A percentile compares a stretch with the other conserved stretches of the same genome.
phyloP scores from a whole-genome alignment of 148 eudicot species.

The Silene latifolia region DNA sequence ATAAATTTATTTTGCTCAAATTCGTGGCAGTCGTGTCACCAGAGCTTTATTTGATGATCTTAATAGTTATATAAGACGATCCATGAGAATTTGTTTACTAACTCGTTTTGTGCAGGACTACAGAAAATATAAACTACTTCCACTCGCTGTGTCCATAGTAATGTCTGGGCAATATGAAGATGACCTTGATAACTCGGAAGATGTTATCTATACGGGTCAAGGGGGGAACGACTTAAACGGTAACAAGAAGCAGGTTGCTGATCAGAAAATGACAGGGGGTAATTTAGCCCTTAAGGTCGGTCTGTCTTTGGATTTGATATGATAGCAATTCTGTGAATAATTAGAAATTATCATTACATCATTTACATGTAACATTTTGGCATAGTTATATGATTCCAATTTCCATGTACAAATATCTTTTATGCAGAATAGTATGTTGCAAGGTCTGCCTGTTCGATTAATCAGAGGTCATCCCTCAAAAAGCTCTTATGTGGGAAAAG shows the following conservation, averaged over 20 bases:
- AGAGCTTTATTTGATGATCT: neutral
- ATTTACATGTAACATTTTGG: neutral
- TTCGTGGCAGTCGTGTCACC: too few species aligned
- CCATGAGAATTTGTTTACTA: neutral
- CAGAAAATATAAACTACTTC: constrained; percentile 29
- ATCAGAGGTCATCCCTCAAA: constrained; percentile 40
- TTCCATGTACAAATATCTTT: neutral
- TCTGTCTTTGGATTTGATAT: constrained; percentile 5
- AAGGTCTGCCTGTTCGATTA: constrained; percentile 44
- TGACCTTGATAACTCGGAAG: constrained; percentile 42
- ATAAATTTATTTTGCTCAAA: neutral
- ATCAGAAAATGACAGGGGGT: constrained; percentile 39
- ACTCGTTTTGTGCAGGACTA: constrained; percentile 26
- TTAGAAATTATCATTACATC: neutral
- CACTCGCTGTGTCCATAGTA: constrained; percentile 43
- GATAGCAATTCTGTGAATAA: neutral
- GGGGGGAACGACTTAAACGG: constrained; percentile 31
- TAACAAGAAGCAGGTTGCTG: constrained; percentile 33
- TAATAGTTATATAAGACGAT: neutral
- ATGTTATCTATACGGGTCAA: constrained; percentile 47
- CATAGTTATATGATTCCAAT: neutral
- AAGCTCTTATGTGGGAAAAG: constrained; percentile 33
- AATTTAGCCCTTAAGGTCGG: constrained; percentile 48
- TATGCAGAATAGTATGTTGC: constrained; percentile 51
- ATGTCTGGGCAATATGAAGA: constrained; percentile 50